phyloP scores from a whole-genome alignment of 306 rosid species.

The Lathyrus tuberosus region DNA sequence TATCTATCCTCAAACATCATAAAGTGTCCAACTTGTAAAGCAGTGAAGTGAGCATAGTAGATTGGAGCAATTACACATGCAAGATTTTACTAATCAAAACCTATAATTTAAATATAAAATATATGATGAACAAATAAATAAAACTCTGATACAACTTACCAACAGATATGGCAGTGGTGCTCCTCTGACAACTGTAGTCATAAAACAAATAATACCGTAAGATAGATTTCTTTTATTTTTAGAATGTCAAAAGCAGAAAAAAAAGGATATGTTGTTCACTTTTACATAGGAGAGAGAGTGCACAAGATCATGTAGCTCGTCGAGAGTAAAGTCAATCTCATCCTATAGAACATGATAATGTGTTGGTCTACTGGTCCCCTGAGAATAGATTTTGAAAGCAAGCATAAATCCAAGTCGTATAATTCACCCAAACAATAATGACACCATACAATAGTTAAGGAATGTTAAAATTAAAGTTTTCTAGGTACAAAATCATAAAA shows the following conservation, averaged over 20 bases:
- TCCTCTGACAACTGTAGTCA: constrained; percentile 75
- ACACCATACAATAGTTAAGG: too few relatives aligned
- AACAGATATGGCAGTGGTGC: constrained; percentile 89
- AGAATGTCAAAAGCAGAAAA: not conserved
- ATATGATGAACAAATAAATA: not conserved
- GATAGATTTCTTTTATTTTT: not conserved
- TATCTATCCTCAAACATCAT: constrained; percentile 79
- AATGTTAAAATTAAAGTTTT: too few relatives aligned
- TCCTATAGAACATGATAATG: constrained; percentile 85
- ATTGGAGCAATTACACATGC: constrained; percentile 85
- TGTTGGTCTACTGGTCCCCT: constrained; percentile 94
- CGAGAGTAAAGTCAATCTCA: constrained; percentile 75
- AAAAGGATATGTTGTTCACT: constrained; percentile 39
- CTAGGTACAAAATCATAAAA: too few relatives aligned
- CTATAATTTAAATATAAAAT: not conserved
- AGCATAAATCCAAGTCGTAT: too few relatives aligned
- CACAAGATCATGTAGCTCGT: constrained; percentile 89
- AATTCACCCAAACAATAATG: too few relatives aligned
- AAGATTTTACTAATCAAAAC: not conserved
- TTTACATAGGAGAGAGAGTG: constrained; percentile 92
- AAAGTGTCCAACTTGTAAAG: constrained; percentile 73
- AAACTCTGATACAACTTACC: constrained; percentile 45
- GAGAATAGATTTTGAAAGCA: constrained; percentile 35
- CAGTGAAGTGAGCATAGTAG: constrained; percentile 93
- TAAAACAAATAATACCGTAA: not conserved